Percentiles rank a stretch among this genome's conserved stretches.
Conservation (phyloP, 1,139 yeast species). For the Pneumocystis oryctolagi region DNA sequence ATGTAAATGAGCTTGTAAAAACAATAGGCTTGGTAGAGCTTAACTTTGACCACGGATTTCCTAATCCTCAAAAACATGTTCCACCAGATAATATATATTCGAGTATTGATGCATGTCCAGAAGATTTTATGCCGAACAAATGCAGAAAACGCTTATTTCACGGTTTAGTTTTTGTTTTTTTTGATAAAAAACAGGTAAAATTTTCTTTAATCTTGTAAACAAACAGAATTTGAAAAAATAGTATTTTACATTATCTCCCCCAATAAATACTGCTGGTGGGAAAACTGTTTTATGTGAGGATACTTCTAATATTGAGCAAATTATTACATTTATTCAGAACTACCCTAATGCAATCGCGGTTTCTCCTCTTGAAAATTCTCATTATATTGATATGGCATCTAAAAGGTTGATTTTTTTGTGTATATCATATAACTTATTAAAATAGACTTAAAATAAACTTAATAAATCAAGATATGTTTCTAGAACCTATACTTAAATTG, state of each 20-base stretch:
- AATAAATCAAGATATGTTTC: neutral
- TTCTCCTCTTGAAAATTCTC: conserved; percentile 3
- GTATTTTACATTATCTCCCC: conserved; percentile 2
- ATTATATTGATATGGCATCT: conserved; percentile 1
- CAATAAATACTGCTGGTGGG: conserved; percentile 5
- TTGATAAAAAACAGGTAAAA: neutral
- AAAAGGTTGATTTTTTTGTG: neutral
- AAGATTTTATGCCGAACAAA: neutral
- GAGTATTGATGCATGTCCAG: conserved; percentile 1
- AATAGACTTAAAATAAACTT: neutral
- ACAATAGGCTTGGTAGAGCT: neutral
- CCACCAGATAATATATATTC: conserved; percentile 2
- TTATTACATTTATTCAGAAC: neutral
- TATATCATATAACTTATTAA: neutral
- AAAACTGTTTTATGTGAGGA: conserved; percentile 2
- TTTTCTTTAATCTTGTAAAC: neutral
- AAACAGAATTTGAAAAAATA: neutral
- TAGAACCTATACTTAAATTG: neutral
- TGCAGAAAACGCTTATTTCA: neutral
- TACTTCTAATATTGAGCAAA: neutral
- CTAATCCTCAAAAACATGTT: neutral
- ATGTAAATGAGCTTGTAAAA: conserved; percentile 2
- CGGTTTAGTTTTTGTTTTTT: conserved; percentile 6
- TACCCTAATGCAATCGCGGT: conserved; percentile 4
- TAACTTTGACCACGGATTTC: conserved; percentile 3